Conservation (phyloP, 2,329 filamentous ascomycete genomes). For the Penicillium sp. region DNA sequence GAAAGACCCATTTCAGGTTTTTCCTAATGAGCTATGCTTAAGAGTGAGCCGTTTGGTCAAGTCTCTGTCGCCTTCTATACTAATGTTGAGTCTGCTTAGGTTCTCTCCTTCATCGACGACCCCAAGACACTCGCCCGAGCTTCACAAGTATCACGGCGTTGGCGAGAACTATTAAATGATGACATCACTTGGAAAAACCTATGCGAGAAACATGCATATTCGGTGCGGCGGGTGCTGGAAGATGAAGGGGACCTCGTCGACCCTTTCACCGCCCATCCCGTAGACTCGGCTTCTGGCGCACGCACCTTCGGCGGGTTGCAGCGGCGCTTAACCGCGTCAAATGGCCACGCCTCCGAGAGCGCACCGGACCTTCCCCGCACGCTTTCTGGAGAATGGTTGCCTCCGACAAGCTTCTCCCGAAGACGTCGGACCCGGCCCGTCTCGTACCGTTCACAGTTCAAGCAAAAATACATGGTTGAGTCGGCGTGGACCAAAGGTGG, state of each 20-base stretch:
- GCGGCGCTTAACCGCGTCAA: slow-evolving; percentile 26
- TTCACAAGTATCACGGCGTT: slow-evolving; percentile 92
- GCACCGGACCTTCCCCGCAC: slow-evolving; percentile 47
- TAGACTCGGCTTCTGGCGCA: slow-evolving; percentile 21
- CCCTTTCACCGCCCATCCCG: slow-evolving; percentile 31
- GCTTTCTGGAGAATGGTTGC: slow-evolving; percentile 34
- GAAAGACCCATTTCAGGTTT: slow-evolving; percentile 89
- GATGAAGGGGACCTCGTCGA: slow-evolving; percentile 40
- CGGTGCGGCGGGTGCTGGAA: slow-evolving; percentile 64
- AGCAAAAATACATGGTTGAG: slow-evolving; percentile 94
- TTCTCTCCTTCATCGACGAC: slow-evolving; percentile 95
- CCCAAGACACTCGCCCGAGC: slow-evolving; percentile 89
- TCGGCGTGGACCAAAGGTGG: slow-evolving; percentile 94
- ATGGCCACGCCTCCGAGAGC: slow-evolving; percentile 45
- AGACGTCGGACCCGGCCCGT: slow-evolving; percentile 62
- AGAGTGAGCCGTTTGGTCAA: slow-evolving; percentile 57
- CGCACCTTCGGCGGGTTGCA: slow-evolving; percentile 23
- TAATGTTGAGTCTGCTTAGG: slow-evolving; percentile 50
- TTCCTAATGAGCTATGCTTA: slow-evolving; percentile 90
- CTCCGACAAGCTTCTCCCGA: slow-evolving; percentile 31
- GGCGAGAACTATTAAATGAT: slow-evolving; percentile 89
- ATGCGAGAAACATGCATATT: slow-evolving; percentile 94
- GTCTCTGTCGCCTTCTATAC: not conserved
- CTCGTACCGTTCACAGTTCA: slow-evolving; percentile 95
- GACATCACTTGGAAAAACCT: slow-evolving; percentile 98